A percentile compares a stretch with the other conserved stretches of the same genome.
Conservation (phyloP, 2,329 filamentous ascomycete species). For the Westerdykella sp. region DNA sequence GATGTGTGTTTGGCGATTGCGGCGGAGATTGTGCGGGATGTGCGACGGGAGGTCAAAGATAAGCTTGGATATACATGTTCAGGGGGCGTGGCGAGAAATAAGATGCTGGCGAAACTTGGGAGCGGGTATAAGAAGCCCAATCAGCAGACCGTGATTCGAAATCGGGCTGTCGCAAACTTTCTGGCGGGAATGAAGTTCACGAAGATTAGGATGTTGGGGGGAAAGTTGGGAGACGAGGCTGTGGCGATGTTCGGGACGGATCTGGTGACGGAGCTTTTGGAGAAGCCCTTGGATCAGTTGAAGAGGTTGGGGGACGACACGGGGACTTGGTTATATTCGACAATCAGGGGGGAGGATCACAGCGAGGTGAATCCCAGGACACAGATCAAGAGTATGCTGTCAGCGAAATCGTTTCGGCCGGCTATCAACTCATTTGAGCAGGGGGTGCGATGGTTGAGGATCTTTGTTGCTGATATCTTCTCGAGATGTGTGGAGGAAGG, state of each 20-base stretch:
- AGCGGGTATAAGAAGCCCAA: constrained; percentile 91
- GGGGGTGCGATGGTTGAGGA: constrained; percentile 76
- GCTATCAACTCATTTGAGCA: constrained; percentile 72
- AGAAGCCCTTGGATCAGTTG: constrained; percentile 68
- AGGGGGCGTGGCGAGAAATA: constrained; percentile 81
- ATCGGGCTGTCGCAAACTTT: constrained; percentile 73
- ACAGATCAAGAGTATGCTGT: constrained; percentile 95
- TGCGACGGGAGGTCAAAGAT: constrained; percentile 63
- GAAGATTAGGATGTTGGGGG: constrained; percentile 90
- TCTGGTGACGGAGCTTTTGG: constrained; percentile 66
- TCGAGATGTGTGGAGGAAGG: constrained; percentile 85
- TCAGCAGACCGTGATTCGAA: constrained; percentile 87
- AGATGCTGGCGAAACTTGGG: constrained; percentile 91
- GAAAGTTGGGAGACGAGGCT: constrained; percentile 86
- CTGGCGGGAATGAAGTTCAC: constrained; percentile 83
- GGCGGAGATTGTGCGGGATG: constrained; percentile 76
- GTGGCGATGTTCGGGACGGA: constrained; percentile 77
- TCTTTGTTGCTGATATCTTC: constrained; percentile 89
- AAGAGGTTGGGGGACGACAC: constrained; percentile 75
- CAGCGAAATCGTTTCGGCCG: constrained; percentile 89
- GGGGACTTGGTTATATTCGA: constrained; percentile 76
- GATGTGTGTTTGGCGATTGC: constrained; percentile 82
- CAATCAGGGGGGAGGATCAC: constrained; percentile 75
- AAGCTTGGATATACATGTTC: constrained; percentile 84
- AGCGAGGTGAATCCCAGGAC: constrained; percentile 87